Base-by-base conservation (phyloP, 495 filamentous ascomycete species). In the Tuber indicum region DNA sequence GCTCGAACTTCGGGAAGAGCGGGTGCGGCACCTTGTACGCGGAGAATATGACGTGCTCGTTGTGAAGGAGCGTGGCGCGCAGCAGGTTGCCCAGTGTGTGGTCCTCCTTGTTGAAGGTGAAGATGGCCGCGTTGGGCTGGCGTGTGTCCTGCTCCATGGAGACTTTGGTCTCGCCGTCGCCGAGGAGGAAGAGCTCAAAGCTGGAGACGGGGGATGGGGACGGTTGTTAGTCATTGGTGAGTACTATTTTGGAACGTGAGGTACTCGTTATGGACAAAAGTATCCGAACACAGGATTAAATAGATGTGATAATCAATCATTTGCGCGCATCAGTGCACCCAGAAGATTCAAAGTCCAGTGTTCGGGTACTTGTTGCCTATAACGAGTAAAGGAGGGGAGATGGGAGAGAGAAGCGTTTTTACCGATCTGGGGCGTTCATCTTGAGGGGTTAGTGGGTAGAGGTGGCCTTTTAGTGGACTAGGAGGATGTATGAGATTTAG, bases 41-140 rank as follows among this genome's bases (percentile, higher is more conserved):
- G 70, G 93, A 90, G 86, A 97, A 96, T 77, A 89, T 85, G 75
- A 98, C 93, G 83, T 97, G 89, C 17, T 88, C 86, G 73, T 91
- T 91, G 83, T 92, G 90, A 81, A 93, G 88, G 70, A 98, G 92
- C 77, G 93, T 92, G 74, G 91, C 89, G 75, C 90, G 89, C 66
- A 99, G 89, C 76, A 98, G 88, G 84, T 98, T 98, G 76, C 90
- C 96, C 70, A 99, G 88, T 1, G 96, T 98, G 85, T 98, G 96
- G 83, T 99, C 96, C 84, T 99, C 96, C 85, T 97, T 98, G 84
- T 93, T 91, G 86, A 99, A 91, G 74, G 91, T 91, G 87, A 99
- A 98, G 84, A 97, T 91, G 26, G 94, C 91, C 80, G 90, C 87
- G 86, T 96, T 89, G 81, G 94, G 87, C 92, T 86, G 87, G 94